These are phyloP conservation scores for Apiotrichum brassicae DNA, from an alignment of 1,284 basidiomycete genomes.

Conservation along the genomic window DNA sequence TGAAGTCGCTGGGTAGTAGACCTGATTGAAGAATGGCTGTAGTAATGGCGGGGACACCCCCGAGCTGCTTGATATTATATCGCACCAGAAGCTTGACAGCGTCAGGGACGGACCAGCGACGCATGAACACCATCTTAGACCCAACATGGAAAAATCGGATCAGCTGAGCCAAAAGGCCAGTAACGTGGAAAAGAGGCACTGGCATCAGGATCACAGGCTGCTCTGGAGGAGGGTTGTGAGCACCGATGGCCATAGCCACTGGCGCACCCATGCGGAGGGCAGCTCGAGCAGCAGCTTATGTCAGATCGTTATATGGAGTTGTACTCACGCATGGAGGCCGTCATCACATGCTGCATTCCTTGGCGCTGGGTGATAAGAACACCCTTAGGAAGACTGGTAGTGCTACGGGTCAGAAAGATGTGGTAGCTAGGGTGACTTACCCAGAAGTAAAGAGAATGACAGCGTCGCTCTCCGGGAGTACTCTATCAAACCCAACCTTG, in stretches of 20 bases:
- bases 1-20: conserved; percentile 14
- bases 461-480: conserved; percentile 32
- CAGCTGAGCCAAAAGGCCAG: conserved; percentile 36
- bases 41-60: conserved; percentile 38
- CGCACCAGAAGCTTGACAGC: conserved; percentile 26
- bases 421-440: neutral
- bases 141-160: conserved; percentile 24
- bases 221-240: conserved; percentile 2
- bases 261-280: conserved; percentile 30
- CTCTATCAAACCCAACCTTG: neutral
- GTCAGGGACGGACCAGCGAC: conserved; percentile 31
- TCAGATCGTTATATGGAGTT: neutral
- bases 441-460: conserved; percentile 38
- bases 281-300: conserved; percentile 19
- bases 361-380: conserved; percentile 15
- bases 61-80: conserved; percentile 21
- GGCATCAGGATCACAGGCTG: conserved; percentile 21
- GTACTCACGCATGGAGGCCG: conserved; percentile 6
- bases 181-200: conserved; percentile 44
- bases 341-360: conserved; percentile 9
- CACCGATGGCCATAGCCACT: conserved; percentile 13
- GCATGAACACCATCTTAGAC: conserved; percentile 35
- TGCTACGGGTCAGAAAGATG: conserved; percentile 3
- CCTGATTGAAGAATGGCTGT: conserved; percentile 30
- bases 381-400: conserved; percentile 15